A percentile compares a stretch with the other conserved stretches of the same genome.
These are phyloP conservation scores for Citrus inodora DNA, from an alignment of 345 rosid genomes.

Conservation along the genomic window DNA sequence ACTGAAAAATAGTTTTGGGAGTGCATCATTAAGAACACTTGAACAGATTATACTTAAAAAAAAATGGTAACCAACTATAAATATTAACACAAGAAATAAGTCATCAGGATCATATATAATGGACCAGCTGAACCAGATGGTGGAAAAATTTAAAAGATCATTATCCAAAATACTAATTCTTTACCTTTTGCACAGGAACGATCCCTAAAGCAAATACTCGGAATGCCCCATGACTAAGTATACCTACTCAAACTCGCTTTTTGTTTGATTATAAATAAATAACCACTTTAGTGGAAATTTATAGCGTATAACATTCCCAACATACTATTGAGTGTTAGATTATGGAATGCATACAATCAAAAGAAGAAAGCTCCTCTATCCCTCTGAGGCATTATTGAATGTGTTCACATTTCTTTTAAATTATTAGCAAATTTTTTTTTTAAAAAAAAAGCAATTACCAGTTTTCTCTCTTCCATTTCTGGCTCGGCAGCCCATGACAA, in stretches of 20 bases:
- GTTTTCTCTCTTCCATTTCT: slow-evolving; percentile 45
- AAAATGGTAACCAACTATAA: not conserved
- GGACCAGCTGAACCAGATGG: not conserved
- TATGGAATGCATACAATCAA: not conserved
- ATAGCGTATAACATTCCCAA: too few species aligned
- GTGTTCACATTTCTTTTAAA: not conserved
- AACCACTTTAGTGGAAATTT: too few species aligned
- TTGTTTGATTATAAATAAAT: too few species aligned
- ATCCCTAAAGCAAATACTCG: too few species aligned
- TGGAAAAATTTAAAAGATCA: too few species aligned
- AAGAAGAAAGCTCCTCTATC: not conserved
- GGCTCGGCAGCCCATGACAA: slow-evolving; percentile 49
- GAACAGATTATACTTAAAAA: not conserved
- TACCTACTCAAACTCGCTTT: too few species aligned
- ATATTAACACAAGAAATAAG: not conserved
- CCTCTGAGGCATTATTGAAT: not conserved
- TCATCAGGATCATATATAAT: not conserved
- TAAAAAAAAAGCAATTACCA: slow-evolving; percentile 21
- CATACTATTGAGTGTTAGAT: not conserved
- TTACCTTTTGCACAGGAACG: too few species aligned
- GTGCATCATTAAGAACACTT: not conserved
- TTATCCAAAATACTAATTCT: too few species aligned
- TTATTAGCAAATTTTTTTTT: not conserved
- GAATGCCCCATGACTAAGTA: too few species aligned
- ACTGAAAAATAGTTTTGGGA: not conserved